Conservation (phyloP, 345 rosid genomes). For the Corymbia maculata region DNA sequence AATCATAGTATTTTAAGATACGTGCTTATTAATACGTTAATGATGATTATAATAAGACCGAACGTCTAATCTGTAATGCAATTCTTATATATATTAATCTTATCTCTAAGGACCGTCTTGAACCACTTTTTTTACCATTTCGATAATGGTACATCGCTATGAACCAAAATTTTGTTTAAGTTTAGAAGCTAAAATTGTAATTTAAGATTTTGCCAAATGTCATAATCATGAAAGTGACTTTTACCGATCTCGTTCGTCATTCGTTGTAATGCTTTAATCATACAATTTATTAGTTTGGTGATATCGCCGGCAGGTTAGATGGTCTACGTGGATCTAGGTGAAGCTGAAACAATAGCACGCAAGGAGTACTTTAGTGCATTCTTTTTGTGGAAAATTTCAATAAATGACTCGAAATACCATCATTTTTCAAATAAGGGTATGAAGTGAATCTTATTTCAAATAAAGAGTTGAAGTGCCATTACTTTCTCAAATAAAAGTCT, state of each 20-base stretch:
- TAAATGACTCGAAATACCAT: no score
- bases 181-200: not conserved
- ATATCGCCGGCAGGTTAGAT: no score
- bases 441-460: no score
- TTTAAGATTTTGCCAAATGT: not conserved
- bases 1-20: not conserved
- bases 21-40: not conserved
- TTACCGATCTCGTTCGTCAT: not conserved
- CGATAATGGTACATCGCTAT: fast-evolving
- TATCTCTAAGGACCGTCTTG: not conserved
- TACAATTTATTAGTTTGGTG: no score
- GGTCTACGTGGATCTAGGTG: no score
- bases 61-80: not conserved
- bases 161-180: not conserved
- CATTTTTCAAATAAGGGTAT: no score
- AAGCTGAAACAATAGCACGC: no score
- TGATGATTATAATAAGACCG: not conserved
- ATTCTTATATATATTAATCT: not conserved
- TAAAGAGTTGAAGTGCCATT: no score
- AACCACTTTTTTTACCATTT: not conserved
- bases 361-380: no score
- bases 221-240: not conserved
- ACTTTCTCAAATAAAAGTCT: no score
- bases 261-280: no score
- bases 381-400: no score